Evolutionary conservation across 345 rosid species (phyloP).

Genomic region (Brassica carinata): DNA sequence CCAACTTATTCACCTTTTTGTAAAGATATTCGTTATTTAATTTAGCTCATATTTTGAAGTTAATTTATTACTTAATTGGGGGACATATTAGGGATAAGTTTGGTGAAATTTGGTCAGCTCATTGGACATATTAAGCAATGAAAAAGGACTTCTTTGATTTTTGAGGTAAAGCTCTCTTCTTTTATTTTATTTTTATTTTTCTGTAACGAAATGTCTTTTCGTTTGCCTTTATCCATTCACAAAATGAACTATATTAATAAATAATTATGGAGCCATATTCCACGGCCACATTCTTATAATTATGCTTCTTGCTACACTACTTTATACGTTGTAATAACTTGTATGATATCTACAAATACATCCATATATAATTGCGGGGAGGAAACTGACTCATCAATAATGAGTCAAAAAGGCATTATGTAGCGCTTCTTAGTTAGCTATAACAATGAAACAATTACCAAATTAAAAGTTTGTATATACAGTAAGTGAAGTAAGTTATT

Average conservation of each 20-base stretch:
- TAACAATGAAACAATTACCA: background rate
- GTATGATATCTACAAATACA: background rate
- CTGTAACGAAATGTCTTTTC: constrained; percentile 26
- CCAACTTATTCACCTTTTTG: constrained; percentile 4
- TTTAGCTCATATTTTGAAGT: background rate
- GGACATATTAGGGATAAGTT: constrained; percentile 35
- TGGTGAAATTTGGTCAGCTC: constrained; percentile 45
- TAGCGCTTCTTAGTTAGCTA: background rate
- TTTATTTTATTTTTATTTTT: background rate
- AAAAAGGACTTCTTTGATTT: constrained; percentile 39
- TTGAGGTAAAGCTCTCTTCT: constrained; percentile 31
- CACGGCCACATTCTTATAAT: background rate
- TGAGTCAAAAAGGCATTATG: constrained; percentile 10
- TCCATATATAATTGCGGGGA: background rate
- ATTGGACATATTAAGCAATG: constrained; percentile 39
- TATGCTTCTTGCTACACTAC: background rate
- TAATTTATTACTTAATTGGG: constrained; percentile 13
- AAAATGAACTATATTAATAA: constrained; percentile 10
- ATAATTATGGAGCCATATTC: constrained; percentile 3
- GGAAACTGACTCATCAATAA: background rate
- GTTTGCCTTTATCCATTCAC: constrained; percentile 31
- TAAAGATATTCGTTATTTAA: background rate
- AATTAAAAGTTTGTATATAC: background rate
- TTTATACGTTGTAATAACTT: background rate
- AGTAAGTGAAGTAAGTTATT: background rate